Base-by-base conservation (phyloP, 192 early-diverging fungal genomes). In the Coemansia asiatica region DNA sequence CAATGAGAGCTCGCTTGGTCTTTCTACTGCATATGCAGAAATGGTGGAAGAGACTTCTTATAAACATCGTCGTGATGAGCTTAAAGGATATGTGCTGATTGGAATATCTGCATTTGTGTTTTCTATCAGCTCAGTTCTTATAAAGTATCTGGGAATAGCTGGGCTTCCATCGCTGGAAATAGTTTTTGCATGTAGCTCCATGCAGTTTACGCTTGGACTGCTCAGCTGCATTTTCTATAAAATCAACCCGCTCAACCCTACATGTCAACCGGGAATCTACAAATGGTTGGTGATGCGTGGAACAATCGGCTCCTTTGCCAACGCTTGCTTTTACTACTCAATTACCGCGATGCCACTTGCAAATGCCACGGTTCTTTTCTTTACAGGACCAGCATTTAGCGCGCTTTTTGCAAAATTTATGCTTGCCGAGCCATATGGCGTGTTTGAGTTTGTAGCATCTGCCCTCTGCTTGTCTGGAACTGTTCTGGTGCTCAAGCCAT, bases 281-380 rank as follows among this genome's bases (percentile, higher is more conserved):
- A 53, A 56, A n/a, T 84, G 85, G 74, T 63, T 94, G 28, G 51
- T 90, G 22, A 66, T 86, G 58, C 83, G 92, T 23, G 92, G 90
- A 0, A 54, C 83, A 1, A 85, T 85, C 0, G 90, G 92, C 0
- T 83, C 90, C 3, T 64, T 87, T 18, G 89, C 87, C 3, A 73
- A 91, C 56, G 88, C 81, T 0, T 83, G 85, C 18, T 91, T 89
- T 71, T 94, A 91, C 69, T 90, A 85, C 60, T 86, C 86, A 3
- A 60, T 92, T 15, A 85, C 89, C 6, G 72, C 84, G 38, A 76
- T 91, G 71, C 85, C 89, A 3, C 68, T 92, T 35, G 90, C 85
- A 1, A 90, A 92, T 72, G 89, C 89, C n/a, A 92, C 89, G 46
- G 89, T 90, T 6, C 74, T 92, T 8, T 94, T 92, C 64, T 94